Evolutionary conservation across 1,284 basidiomycete genomes (phyloP).

Genomic region (Hymenochaete sp.): DNA sequence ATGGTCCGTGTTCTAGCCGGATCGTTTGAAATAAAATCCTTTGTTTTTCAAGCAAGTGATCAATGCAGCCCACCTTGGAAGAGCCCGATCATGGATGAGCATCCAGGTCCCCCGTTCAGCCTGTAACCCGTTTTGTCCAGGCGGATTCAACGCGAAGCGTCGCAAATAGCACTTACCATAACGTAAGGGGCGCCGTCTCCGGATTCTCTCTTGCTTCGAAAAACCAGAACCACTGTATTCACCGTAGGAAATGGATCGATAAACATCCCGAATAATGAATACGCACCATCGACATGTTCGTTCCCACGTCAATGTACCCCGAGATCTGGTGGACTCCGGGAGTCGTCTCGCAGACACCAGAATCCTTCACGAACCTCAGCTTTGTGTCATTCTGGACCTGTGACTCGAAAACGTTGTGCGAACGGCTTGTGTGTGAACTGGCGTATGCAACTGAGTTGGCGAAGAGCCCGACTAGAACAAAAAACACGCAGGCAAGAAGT

Average conservation of each 20-base stretch:
- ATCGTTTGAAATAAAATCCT: conserved; percentile 20
- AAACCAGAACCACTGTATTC: not conserved
- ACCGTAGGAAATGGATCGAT: not conserved
- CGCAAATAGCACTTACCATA: conserved; percentile 55
- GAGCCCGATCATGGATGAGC: conserved; percentile 56
- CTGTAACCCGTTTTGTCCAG: no score
- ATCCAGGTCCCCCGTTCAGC: conserved; percentile 55
- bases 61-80: conserved; percentile 44
- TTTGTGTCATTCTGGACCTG: conserved; percentile 19
- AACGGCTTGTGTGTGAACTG: no score
- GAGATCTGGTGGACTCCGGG: conserved; percentile 59
- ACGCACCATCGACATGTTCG: conserved; percentile 53
- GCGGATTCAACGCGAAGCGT: no score
- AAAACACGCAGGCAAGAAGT: no score
- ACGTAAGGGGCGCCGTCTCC: conserved; percentile 54
- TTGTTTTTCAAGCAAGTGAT: conserved; percentile 7
- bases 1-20: conserved; percentile 54
- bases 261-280: no score
- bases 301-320: conserved; percentile 55
- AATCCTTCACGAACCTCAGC: conserved; percentile 50
- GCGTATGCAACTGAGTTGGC: no score
- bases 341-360: conserved; percentile 67
- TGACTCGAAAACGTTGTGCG: no score
- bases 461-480: no score
- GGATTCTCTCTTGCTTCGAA: conserved; percentile 34